Evolutionary conservation across 192 early-diverging fungal genomes (phyloP).

Genomic region (Endogone sp.): DNA sequence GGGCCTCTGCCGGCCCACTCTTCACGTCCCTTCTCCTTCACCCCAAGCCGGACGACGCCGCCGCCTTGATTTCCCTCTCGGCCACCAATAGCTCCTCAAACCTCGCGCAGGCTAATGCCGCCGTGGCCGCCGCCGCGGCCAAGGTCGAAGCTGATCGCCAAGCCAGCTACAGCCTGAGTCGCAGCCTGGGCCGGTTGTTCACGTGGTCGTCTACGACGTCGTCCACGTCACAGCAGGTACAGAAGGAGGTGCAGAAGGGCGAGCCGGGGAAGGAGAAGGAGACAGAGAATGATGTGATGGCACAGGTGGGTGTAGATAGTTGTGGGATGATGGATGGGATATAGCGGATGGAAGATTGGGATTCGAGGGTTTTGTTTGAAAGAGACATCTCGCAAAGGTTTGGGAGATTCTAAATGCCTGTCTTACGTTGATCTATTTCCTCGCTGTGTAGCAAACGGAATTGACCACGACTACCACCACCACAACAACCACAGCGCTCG

Average conservation of each 20-base stretch:
- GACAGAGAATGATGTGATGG: not conserved
- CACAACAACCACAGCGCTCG: constrained; percentile 22
- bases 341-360: too few relatives aligned
- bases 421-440: not conserved
- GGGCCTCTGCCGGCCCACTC: constrained; percentile 57
- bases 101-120: not conserved
- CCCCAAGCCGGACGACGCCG: constrained; percentile 47
- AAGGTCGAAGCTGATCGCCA: constrained; percentile 14
- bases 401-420: not conserved
- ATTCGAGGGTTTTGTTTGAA: too few relatives aligned
- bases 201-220: constrained; percentile 23
- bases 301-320: not conserved
- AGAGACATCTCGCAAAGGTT: not conserved
- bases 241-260: not conserved
- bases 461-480: constrained; percentile 28
- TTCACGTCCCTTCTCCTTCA: constrained; percentile 55
- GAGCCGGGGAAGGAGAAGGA: not conserved
- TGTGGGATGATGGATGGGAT: too few relatives aligned
- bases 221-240: not conserved
- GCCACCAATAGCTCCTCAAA: not conserved
- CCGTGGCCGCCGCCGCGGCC: not conserved
- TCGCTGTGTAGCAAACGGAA: not conserved
- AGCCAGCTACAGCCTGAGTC: constrained; percentile 30
- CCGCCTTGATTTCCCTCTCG: constrained; percentile 7
- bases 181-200: constrained; percentile 34